Percentiles rank a stretch among this genome's conserved stretches.
Evolutionary conservation across 352 stramenopile species (phyloP).

Genomic region (Phytophthora europaea): DNA sequence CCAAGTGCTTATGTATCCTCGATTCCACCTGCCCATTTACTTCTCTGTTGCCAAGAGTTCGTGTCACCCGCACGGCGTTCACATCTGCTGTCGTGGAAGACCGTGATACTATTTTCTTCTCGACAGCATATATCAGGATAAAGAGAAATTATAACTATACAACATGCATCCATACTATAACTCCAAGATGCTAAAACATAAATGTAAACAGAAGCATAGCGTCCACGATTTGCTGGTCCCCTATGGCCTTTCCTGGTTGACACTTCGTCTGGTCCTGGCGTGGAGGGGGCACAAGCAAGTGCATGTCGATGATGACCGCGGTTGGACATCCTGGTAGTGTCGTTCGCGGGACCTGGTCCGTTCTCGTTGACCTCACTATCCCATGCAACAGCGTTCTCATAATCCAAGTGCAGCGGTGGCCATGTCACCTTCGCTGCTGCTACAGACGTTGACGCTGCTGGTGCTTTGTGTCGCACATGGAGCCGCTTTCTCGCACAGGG

Average conservation of each 20-base stretch:
- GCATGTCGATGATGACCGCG: conserved; percentile 6
- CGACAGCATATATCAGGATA: neutral
- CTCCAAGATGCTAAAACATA: neutral
- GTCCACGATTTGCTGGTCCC: conserved; percentile 23
- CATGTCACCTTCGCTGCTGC: conserved; percentile 8
- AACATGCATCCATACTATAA: neutral
- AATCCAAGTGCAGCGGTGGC: conserved; percentile 1
- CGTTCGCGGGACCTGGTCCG: conserved; percentile 5
- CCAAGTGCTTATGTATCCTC: neutral
- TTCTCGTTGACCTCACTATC: neutral
- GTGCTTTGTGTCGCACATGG: neutral
- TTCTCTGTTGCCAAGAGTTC: neutral
- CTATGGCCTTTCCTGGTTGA: conserved; percentile 5
- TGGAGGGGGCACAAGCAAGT: neutral
- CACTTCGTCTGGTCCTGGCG: conserved; percentile 17
- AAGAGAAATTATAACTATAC: neutral
- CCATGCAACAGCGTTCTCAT: neutral
- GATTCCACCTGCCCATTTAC: neutral
- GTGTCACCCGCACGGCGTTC: neutral
- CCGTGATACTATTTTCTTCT: neutral
- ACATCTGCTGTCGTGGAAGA: neutral
- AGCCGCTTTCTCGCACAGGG: conserved; percentile 18
- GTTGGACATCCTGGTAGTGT: conserved; percentile 23
- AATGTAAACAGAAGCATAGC: conserved; percentile 6
- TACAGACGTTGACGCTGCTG: conserved; percentile 4